These are phyloP conservation scores for Taphrina sp. DNA, from an alignment of 1,139 yeast species.

Conservation along the genomic window DNA sequence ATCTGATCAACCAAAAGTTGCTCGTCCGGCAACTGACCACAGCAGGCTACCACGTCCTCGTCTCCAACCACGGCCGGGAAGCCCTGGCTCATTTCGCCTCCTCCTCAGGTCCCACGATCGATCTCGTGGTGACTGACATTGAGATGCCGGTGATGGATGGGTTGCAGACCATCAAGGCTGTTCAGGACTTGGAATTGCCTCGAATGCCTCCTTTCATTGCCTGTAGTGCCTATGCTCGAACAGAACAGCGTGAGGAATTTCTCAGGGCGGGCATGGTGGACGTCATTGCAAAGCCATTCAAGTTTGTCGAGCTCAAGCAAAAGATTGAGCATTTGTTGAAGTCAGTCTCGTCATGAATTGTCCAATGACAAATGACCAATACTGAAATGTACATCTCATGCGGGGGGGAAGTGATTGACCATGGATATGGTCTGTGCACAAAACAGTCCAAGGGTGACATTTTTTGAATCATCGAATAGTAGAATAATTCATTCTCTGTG, in stretches of 20 bases:
- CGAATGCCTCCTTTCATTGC: constrained; percentile 25
- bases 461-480: too few species aligned
- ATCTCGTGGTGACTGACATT: constrained; percentile 17
- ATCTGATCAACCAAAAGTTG: constrained; percentile 32
- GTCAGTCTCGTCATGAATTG: too few species aligned
- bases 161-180: constrained; percentile 8
- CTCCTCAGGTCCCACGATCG: constrained; percentile 3
- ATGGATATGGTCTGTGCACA: too few species aligned
- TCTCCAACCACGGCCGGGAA: constrained; percentile 33
- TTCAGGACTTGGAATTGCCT: constrained; percentile 1
- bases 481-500: too few species aligned
- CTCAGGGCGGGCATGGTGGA: constrained; percentile 31
- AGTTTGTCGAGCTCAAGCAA: constrained; percentile 20
- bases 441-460: too few species aligned
- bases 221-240: constrained; percentile 28
- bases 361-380: too few species aligned
- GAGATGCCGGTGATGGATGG: constrained; percentile 33
- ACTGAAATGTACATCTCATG: too few species aligned
- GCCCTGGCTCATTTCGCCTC: constrained; percentile 25
- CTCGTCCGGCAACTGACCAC: constrained; percentile 27
- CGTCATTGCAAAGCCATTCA: constrained; percentile 30
- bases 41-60: constrained; percentile 30
- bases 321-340: constrained; percentile 9
- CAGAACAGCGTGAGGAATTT: constrained; percentile 20
- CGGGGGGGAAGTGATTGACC: too few species aligned